Percentiles rank a stretch among this genome's conserved stretches.
Evolutionary conservation across 305 asterid genomes (phyloP).

Genomic region (Rubia peregrina): DNA sequence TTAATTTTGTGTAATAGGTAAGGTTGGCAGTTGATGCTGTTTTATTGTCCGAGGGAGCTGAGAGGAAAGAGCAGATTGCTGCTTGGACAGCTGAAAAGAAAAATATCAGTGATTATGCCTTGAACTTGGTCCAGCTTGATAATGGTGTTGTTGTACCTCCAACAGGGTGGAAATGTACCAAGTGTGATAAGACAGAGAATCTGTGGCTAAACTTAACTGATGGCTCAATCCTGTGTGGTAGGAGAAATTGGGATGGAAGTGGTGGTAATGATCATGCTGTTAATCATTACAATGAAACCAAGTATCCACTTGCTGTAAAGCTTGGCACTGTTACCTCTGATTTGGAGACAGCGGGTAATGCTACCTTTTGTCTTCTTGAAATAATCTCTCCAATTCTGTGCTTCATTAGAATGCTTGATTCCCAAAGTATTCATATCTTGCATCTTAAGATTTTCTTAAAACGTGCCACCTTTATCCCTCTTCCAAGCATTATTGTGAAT

Average conservation of each 20-base stretch:
- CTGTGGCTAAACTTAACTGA: constrained; percentile 95
- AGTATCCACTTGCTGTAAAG: constrained; percentile 91
- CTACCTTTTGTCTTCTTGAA: constrained; percentile 19
- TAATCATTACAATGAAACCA: constrained; percentile 54
- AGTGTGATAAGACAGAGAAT: constrained; percentile 87
- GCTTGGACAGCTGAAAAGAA: constrained; percentile 91
- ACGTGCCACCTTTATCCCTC: not conserved
- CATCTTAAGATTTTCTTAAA: not conserved
- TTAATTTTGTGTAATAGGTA: constrained; percentile 46
- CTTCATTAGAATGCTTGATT: not conserved
- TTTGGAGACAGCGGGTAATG: constrained; percentile 90
- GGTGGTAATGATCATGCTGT: constrained; percentile 98
- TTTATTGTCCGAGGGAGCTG: constrained; percentile 75
- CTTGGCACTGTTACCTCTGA: constrained; percentile 98
- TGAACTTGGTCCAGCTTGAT: constrained; percentile 74
- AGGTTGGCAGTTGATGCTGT: constrained; percentile 88
- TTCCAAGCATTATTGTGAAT: not conserved
- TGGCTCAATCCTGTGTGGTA: constrained; percentile 88
- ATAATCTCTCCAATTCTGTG: not conserved
- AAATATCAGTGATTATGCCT: constrained; percentile 64
- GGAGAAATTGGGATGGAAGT: constrained; percentile 88
- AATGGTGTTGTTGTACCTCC: constrained; percentile 82
- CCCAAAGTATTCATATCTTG: not conserved
- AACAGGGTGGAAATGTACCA: constrained; percentile 90
- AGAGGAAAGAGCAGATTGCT: constrained; percentile 89